Evolutionary conservation across 495 filamentous ascomycete species (phyloP).

Genomic region (Penicillium longicatenatum): DNA sequence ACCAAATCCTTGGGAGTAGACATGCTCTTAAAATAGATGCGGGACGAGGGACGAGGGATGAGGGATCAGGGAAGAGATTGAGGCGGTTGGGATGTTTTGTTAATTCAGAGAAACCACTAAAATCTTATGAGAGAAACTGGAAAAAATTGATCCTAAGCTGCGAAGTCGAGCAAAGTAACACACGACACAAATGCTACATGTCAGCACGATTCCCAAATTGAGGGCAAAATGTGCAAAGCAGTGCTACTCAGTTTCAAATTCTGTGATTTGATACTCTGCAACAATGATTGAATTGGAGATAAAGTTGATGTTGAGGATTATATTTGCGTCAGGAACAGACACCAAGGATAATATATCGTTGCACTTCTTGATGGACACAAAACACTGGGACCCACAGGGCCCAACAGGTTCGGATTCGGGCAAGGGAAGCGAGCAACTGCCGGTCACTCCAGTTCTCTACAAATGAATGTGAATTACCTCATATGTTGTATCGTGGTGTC

Average conservation of each 20-base stretch:
- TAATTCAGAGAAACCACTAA: too few relatives aligned
- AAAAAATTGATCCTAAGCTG: neutral
- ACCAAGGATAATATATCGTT: neutral
- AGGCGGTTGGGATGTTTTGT: neutral
- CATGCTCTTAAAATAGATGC: neutral
- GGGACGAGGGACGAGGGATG: neutral
- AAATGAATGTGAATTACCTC: neutral
- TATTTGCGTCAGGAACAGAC: too few relatives aligned
- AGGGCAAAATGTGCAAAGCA: neutral
- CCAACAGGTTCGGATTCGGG: neutral
- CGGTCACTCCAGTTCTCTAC: neutral
- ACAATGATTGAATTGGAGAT: too few relatives aligned
- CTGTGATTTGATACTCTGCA: too few relatives aligned
- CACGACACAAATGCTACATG: neutral
- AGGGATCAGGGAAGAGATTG: neutral
- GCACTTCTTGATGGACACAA: neutral
- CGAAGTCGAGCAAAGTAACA: neutral
- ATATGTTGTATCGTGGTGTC: neutral
- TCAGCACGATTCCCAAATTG: neutral
- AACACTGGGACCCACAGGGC: neutral
- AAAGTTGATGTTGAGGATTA: neutral
- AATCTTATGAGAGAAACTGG: too few relatives aligned
- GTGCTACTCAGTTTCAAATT: neutral
- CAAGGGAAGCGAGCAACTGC: neutral
- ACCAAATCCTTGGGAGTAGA: constrained; percentile 4